Percentiles rank a stretch among this genome's conserved stretches.
phyloP scores from a whole-genome alignment of 2,329 filamentous ascomycete genomes.

The Fusarium gaditjirri region DNA sequence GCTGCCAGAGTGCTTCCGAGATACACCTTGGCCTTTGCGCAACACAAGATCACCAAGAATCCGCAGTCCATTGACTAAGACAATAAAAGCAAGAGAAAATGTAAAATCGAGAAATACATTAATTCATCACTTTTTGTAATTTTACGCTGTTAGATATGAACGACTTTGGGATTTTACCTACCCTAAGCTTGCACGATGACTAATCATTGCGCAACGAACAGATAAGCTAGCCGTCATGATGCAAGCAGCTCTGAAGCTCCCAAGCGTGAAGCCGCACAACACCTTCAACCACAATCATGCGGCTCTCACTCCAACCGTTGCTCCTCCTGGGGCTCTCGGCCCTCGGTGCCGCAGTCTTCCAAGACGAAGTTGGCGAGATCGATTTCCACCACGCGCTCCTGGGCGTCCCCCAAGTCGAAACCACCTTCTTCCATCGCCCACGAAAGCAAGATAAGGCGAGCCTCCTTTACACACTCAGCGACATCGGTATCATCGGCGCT shows the following conservation, averaged over 20 bases:
- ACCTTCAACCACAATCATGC: constrained; percentile 46
- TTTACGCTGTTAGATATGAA: neutral
- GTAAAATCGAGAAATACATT: neutral
- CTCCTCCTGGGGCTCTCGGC: constrained; percentile 54
- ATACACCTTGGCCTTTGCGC: neutral
- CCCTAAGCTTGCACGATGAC: constrained; percentile 31
- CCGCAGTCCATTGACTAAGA: rapidly evolving
- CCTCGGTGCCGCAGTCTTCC: constrained; percentile 74
- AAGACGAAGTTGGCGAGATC: constrained; percentile 89
- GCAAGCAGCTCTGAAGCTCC: constrained; percentile 38
- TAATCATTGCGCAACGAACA: constrained; percentile 43
- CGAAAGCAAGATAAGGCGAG: constrained; percentile 84
- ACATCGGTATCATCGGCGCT: constrained; percentile 84
- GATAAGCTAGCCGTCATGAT: constrained; percentile 41
- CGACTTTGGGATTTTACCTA: neutral
- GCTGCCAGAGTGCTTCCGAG: too few species aligned
- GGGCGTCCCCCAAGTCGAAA: constrained; percentile 81
- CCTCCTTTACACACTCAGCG: constrained; percentile 89
- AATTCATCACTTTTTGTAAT: too few species aligned
- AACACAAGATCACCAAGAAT: neutral
- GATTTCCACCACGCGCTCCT: constrained; percentile 94
- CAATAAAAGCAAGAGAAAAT: rapidly evolving
- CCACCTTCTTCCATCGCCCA: constrained; percentile 95
- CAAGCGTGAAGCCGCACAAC: constrained; percentile 43
- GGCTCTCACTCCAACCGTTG: constrained; percentile 50